Base-by-base conservation (phyloP, 2,329 filamentous ascomycete species). In the Stromatinia cepivora region DNA sequence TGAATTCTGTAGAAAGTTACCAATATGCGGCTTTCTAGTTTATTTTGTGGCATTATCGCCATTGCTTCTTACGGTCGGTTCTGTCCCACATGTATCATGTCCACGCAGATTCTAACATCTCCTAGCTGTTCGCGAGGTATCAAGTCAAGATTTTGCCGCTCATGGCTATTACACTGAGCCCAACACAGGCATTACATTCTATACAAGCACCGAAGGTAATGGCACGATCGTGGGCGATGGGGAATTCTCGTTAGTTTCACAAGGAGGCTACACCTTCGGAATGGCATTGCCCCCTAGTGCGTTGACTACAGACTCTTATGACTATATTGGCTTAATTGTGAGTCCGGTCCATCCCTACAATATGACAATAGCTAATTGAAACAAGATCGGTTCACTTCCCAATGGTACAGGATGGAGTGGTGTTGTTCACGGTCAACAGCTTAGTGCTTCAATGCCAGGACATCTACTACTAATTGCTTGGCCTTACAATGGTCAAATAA, bases 271-370 rank as follows among this genome's bases (percentile, higher is more conserved):
- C 64, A 83, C 82, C 45, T 86, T 85, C 63, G 87, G 87, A 74
- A 74, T 89, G 65, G 84, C 84, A 2, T 79, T 89, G 22, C 87
- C 87, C 7, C 73, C 77, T 22, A 79, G 83, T 75, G 84, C 84
- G 1, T 72, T 83, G 58, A 82, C 79, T 0, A 81, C 76, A 31
- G 82, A 84, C 66, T 81, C 82, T 7, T 82, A 79, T 57, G 87
- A 89, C 75, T 88, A 88, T 73, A 85, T 89, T 69, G 87, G 87
- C 50, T 82, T 86, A 63, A 79, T 88, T 61, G 87, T 88, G 72
- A 73, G 82, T 67, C 66, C 63, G 1, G 17, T 31, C 22, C 9
- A 50, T n/a, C 9, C 28, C 11, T 45, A 1, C 17, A 25, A 28
- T 13, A 46, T 11, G 36, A 54, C 25, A 13, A 65, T 22, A 45